Evolutionary conservation across 495 filamentous ascomycete species (phyloP).

Genomic region (Trichoderma erinaceum): DNA sequence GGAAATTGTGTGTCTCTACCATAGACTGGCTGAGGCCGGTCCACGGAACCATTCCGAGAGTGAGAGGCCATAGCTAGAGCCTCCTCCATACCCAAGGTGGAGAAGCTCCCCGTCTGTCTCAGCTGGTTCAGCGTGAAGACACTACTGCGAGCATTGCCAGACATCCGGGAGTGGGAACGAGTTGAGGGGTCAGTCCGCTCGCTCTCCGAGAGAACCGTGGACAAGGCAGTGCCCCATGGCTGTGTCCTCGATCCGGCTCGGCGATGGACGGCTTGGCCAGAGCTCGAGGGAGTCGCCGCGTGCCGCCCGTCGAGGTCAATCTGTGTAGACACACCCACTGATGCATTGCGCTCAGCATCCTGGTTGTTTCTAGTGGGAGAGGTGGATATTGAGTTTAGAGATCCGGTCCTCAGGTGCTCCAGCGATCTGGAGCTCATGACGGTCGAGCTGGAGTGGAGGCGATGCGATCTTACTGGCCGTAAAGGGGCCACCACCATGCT

Average conservation of each 20-base stretch:
- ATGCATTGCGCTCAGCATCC: constrained; percentile 26
- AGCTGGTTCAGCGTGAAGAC: constrained; percentile 27
- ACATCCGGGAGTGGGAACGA: constrained; percentile 39
- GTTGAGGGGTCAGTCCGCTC: constrained; percentile 37
- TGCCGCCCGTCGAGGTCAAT: neutral
- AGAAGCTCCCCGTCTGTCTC: constrained; percentile 6
- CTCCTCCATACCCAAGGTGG: constrained; percentile 6
- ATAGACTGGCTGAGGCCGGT: constrained; percentile 32
- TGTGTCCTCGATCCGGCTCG: constrained; percentile 25
- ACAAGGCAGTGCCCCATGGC: constrained; percentile 70
- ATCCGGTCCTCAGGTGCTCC: constrained; percentile 42
- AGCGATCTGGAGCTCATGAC: constrained; percentile 43
- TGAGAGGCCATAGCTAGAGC: constrained; percentile 20
- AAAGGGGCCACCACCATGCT: constrained; percentile 49
- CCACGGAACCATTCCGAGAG: constrained; percentile 36
- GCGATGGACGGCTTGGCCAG: constrained; percentile 10
- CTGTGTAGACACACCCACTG: constrained; percentile 1
- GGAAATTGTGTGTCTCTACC: constrained; percentile 21
- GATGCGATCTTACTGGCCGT: constrained; percentile 31
- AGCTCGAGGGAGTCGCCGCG: neutral
- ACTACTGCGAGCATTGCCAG: constrained; percentile 32
- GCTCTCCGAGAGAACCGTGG: constrained; percentile 64
- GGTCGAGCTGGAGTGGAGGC: neutral
- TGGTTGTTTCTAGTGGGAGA: constrained; percentile 23
- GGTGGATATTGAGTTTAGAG: constrained; percentile 40